A percentile compares a stretch with the other conserved stretches of the same genome.
These are phyloP conservation scores for Kalmanozyma brasiliensis DNA, from an alignment of 1,284 basidiomycete species.

Conservation along the genomic window DNA sequence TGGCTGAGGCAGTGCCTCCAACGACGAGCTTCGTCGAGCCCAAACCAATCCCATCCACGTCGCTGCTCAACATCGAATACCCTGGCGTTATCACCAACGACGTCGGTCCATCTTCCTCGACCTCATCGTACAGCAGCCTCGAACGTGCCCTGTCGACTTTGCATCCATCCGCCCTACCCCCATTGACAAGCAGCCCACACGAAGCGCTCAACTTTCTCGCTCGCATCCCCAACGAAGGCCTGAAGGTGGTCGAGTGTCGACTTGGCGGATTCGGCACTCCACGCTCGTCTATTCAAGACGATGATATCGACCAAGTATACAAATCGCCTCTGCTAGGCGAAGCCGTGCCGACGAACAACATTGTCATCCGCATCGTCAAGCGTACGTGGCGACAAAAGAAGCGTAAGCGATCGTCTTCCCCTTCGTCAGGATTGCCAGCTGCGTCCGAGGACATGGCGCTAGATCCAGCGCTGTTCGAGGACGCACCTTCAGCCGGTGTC, in stretches of 20 bases:
- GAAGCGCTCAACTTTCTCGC: conserved; percentile 52
- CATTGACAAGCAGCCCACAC: conserved; percentile 38
- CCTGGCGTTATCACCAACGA: conserved; percentile 45
- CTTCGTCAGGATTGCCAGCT: neutral
- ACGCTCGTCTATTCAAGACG: neutral
- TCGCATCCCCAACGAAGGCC: conserved; percentile 29
- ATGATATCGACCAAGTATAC: conserved; percentile 23
- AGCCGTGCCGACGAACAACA: conserved; percentile 43
- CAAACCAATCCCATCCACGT: conserved; percentile 39
- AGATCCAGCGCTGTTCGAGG: conserved; percentile 26
- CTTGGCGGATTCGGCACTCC: conserved; percentile 22
- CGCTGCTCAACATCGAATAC: conserved; percentile 58
- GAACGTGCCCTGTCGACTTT: conserved; percentile 55
- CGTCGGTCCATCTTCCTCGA: neutral
- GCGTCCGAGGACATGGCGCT: conserved; percentile 1
- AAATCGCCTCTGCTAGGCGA: conserved; percentile 44
- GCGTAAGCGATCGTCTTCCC: conserved; percentile 12
- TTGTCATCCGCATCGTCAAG: conserved; percentile 48
- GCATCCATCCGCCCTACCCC: conserved; percentile 34
- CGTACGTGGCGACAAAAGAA: conserved; percentile 53
- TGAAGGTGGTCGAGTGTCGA: conserved; percentile 55
- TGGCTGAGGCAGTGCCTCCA: neutral
- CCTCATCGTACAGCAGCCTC: conserved; percentile 22
- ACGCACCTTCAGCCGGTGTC: neutral
- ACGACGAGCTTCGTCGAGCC: conserved; percentile 20